Evolutionary conservation across 1,284 basidiomycete species (phyloP).

Genomic region (Puccinia horiana): DNA sequence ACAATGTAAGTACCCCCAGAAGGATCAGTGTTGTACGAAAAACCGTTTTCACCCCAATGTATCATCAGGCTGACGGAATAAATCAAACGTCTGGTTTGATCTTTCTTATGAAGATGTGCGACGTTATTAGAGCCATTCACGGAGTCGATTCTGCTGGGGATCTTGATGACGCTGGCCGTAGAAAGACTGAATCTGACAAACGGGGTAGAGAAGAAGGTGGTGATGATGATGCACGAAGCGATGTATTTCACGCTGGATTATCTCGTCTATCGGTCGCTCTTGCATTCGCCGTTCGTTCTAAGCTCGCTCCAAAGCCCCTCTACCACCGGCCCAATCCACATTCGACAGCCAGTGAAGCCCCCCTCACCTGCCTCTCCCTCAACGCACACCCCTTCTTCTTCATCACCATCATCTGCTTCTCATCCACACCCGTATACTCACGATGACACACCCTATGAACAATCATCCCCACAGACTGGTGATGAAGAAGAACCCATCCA

Average conservation of each 20-base stretch:
- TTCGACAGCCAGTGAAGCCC: constrained; percentile 60
- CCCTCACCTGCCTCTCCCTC: constrained; percentile 63
- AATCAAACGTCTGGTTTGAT: neutral
- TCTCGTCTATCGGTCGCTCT: constrained; percentile 51
- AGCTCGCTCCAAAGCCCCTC: neutral
- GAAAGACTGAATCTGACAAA: constrained; percentile 60
- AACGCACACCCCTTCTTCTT: constrained; percentile 58
- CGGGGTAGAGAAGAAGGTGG: constrained; percentile 47
- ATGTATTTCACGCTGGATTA: constrained; percentile 56
- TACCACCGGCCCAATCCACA: constrained; percentile 61
- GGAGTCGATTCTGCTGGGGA: constrained; percentile 73
- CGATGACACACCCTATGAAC: constrained; percentile 57
- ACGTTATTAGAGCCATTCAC: constrained; percentile 86
- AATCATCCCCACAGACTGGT: neutral
- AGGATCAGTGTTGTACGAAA: too few relatives aligned
- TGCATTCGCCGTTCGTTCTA: constrained; percentile 8
- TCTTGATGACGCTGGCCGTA: constrained; percentile 67
- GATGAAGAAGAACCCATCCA: neutral
- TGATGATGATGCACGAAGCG: constrained; percentile 53
- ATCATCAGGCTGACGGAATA: neutral
- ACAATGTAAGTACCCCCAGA: constrained; percentile 63
- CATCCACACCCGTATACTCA: constrained; percentile 47
- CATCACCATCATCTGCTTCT: constrained; percentile 51
- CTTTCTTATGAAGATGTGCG: constrained; percentile 63
- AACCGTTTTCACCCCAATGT: too few relatives aligned